Conservation (phyloP, 768 basidiomycete species). For the Paxillus involutus region DNA sequence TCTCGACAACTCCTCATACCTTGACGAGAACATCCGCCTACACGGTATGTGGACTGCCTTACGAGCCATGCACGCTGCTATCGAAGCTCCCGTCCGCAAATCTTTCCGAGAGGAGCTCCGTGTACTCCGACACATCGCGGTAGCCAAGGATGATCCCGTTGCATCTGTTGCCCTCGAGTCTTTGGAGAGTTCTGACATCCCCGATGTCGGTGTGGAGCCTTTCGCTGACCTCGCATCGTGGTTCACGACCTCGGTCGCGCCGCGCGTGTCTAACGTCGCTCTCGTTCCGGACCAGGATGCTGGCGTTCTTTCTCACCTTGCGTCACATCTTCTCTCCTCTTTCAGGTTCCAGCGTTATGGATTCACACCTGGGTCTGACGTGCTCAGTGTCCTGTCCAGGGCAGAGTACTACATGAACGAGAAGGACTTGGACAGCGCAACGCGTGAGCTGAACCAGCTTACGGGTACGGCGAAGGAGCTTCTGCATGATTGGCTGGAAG, state of each 20-base stretch:
- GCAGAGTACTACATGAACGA: constrained; percentile 89
- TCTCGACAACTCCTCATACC: constrained; percentile 84
- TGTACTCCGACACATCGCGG: constrained; percentile 71
- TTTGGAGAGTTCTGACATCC: constrained; percentile 69
- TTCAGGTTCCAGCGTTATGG: constrained; percentile 83
- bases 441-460: constrained; percentile 90
- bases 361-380: constrained; percentile 70
- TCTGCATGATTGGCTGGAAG: constrained; percentile 86
- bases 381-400: constrained; percentile 81
- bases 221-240: constrained; percentile 88
- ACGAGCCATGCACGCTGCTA: constrained; percentile 70
- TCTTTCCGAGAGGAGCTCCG: constrained; percentile 92
- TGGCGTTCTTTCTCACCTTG: constrained; percentile 83
- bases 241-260: constrained; percentile 82
- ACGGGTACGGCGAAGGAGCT: constrained; percentile 76
- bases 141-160: constrained; percentile 69
- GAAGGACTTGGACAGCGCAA: constrained; percentile 82
- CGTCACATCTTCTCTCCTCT: constrained; percentile 72
- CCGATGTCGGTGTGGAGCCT: constrained; percentile 83
- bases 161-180: constrained; percentile 65
- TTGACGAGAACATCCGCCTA: constrained; percentile 91
- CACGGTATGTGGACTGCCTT: constrained; percentile 93
- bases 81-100: constrained; percentile 64
- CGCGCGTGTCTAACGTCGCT: constrained; percentile 84
- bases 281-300: constrained; percentile 91